A percentile compares a stretch with the other conserved stretches of the same genome.
Conservation (phyloP, 2,329 filamentous ascomycete genomes). For the Rhytidhysteron rufulum region DNA sequence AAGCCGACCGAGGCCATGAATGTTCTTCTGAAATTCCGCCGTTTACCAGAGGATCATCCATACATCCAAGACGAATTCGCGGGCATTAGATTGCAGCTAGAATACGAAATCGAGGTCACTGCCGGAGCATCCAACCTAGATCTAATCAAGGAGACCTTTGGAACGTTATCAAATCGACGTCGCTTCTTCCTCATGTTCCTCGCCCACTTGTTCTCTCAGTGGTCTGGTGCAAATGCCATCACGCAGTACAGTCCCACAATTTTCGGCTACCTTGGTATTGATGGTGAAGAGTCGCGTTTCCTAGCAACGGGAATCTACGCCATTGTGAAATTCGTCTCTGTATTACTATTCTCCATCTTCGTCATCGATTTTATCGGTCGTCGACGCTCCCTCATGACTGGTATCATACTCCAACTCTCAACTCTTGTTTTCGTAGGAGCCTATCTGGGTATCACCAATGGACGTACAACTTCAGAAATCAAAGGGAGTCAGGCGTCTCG, state of each 20-base stretch:
- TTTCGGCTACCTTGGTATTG: slow-evolving; percentile 12
- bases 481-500: no score
- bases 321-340: slow-evolving; percentile 12
- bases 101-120: slow-evolving; percentile 33
- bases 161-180: slow-evolving; percentile 21
- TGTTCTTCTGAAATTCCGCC: slow-evolving; percentile 5
- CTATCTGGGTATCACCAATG: slow-evolving; percentile 27
- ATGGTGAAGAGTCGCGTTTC: slow-evolving; percentile 9
- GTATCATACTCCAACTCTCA: slow-evolving; percentile 29
- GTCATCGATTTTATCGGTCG: slow-evolving; percentile 16
- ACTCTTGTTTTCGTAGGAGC: slow-evolving; percentile 27
- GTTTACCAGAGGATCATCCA: slow-evolving; percentile 6
- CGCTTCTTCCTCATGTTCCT: slow-evolving; percentile 10
- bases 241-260: slow-evolving; percentile 13
- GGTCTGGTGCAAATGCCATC: slow-evolving; percentile 13
- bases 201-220: slow-evolving; percentile 11
- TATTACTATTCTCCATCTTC: slow-evolving; percentile 29
- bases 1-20: slow-evolving; percentile 8
- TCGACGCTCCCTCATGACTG: slow-evolving; percentile 31
- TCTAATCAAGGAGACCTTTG: slow-evolving; percentile 33
- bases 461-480: slow-evolving; percentile 23
- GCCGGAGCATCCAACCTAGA: slow-evolving; percentile 26
- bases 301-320: slow-evolving; percentile 12
- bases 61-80: slow-evolving; percentile 9
- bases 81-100: slow-evolving; percentile 25